Conservation (phyloP, 2,329 filamentous ascomycete species). For the Zymoseptoria tritici region DNA sequence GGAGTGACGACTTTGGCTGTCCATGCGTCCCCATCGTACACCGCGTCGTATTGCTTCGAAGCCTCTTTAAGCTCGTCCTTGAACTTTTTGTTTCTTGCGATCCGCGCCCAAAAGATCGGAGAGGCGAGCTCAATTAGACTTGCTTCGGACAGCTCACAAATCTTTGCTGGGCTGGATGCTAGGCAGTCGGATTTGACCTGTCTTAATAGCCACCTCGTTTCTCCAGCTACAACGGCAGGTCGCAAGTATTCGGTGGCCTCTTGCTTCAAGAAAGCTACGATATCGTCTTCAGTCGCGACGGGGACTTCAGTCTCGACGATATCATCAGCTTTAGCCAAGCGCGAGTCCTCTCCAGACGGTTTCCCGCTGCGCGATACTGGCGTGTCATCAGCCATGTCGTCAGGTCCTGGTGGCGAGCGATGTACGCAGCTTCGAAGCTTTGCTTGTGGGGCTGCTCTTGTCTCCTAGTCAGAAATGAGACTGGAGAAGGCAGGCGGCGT, state of each 20-base stretch:
- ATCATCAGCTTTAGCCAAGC: not conserved
- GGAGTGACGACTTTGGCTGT: not conserved
- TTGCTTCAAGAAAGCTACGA: not conserved
- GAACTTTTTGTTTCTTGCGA: not conserved
- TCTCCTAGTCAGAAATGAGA: too few species aligned
- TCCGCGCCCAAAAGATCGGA: not conserved
- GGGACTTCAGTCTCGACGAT: not conserved
- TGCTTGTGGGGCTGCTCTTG: too few species aligned
- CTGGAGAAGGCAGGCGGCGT: too few species aligned
- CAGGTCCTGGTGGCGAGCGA: too few species aligned
- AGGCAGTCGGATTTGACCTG: too few species aligned
- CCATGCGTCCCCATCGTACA: not conserved
- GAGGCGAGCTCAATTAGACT: not conserved
- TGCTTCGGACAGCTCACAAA: not conserved
- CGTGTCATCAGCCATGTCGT: too few species aligned
- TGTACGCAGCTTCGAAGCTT: too few species aligned
- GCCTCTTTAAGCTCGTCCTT: not conserved
- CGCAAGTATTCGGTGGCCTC: not conserved
- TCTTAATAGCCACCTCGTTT: too few species aligned
- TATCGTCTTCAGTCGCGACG: not conserved
- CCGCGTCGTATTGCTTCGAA: not conserved
- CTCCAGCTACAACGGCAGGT: too few species aligned
- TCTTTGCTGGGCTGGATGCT: not conserved
- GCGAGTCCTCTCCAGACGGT: too few species aligned
- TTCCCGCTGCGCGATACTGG: too few species aligned